Percentiles rank a stretch among this genome's conserved stretches.
These are phyloP conservation scores for Penicillium glabrum DNA, from an alignment of 2,329 filamentous ascomycete genomes.

Conservation along the genomic window DNA sequence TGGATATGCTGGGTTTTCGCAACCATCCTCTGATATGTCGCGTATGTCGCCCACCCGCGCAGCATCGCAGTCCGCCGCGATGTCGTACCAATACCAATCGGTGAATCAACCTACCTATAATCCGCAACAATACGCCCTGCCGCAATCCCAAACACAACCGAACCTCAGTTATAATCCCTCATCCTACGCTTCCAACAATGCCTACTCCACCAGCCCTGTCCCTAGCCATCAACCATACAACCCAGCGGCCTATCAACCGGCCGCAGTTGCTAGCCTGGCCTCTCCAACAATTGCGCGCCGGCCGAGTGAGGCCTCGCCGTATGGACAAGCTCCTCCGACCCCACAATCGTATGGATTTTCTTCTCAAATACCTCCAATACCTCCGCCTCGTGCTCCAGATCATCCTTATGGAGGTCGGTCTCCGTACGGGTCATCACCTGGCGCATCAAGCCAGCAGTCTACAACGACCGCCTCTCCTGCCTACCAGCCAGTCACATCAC, in stretches of 20 bases:
- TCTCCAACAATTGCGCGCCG: constrained; percentile 37
- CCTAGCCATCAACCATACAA: constrained; percentile 48
- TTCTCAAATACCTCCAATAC: constrained; percentile 36
- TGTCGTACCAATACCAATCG: constrained; percentile 46
- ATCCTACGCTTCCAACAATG: constrained; percentile 47
- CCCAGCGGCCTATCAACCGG: constrained; percentile 49
- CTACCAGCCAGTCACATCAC: constrained; percentile 27
- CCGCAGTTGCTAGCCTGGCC: constrained; percentile 28
- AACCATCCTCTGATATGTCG: constrained; percentile 34
- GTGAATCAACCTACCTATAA: constrained; percentile 58
- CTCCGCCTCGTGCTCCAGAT: constrained; percentile 41
- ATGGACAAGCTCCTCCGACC: constrained; percentile 31
- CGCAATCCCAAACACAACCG: constrained; percentile 46
- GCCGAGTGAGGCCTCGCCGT: constrained; percentile 26
- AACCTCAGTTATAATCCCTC: constrained; percentile 69
- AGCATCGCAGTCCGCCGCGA: constrained; percentile 42
- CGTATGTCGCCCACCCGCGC: constrained; percentile 39
- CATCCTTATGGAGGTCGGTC: constrained; percentile 39
- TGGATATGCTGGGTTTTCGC: constrained; percentile 36
- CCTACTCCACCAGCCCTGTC: constrained; percentile 26
- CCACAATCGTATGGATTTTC: constrained; percentile 33
- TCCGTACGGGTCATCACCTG: constrained; percentile 29
- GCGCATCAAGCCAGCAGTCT: constrained; percentile 23
- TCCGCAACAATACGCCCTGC: constrained; percentile 59
- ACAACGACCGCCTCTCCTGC: constrained; percentile 25